phyloP scores from a whole-genome alignment of 441 rosid genomes.

The Daphne laureola region DNA sequence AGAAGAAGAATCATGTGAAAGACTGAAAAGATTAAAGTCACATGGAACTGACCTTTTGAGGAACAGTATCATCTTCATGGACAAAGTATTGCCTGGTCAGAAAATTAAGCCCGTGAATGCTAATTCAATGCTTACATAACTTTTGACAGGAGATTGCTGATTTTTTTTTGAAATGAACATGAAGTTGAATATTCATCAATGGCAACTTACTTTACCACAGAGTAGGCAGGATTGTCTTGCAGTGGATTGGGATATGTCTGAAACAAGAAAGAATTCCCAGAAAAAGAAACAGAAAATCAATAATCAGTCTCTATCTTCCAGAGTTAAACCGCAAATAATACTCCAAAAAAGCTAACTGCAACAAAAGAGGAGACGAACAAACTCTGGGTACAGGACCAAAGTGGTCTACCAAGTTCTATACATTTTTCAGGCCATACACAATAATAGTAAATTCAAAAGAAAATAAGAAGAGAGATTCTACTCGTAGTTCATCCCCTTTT shows the following conservation, averaged over 20 bases:
- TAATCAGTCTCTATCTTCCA: no score
- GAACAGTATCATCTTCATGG: constrained; percentile 55
- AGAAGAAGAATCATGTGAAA: background rate
- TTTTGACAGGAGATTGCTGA: background rate
- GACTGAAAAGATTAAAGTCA: background rate
- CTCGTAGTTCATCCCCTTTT: no score
- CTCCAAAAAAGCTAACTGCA: no score
- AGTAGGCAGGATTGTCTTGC: constrained; percentile 71
- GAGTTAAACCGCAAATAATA: no score
- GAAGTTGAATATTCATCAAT: background rate
- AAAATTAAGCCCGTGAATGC: no score
- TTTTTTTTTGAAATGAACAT: no score
- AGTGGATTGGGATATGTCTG: constrained; percentile 73
- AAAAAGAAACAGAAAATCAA: background rate
- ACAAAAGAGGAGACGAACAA: no score
- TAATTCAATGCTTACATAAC: background rate
- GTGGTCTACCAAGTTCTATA: no score
- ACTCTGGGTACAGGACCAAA: no score
- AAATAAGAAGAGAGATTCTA: no score
- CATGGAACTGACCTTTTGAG: constrained; percentile 38
- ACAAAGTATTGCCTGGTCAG: constrained; percentile 70
- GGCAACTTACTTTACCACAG: constrained; percentile 61
- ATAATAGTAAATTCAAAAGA: no score
- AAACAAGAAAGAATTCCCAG: background rate
- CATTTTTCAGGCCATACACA: no score